phyloP scores from a whole-genome alignment of 2,329 filamentous ascomycete genomes.

The Penicillium corylophilum region DNA sequence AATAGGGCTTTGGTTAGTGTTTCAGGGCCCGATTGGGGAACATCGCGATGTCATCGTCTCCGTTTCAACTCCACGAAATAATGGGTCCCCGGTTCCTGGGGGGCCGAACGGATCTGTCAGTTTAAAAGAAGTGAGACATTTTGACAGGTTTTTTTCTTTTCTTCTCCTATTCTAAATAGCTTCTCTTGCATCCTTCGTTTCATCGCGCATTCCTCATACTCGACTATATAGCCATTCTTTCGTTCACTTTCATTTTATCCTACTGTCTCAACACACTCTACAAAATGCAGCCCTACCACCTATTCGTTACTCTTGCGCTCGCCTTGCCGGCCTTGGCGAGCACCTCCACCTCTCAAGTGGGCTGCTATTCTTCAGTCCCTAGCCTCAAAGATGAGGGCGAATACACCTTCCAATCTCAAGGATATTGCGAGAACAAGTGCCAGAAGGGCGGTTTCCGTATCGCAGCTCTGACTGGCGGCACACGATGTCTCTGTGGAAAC shows the following conservation, averaged over 20 bases:
- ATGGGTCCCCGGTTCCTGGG: slow-evolving; percentile 7
- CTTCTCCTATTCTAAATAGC: neutral
- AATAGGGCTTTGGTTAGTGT: slow-evolving; percentile 15
- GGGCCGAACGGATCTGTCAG: slow-evolving; percentile 3
- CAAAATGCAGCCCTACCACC: slow-evolving; percentile 11
- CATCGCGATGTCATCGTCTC: slow-evolving; percentile 12
- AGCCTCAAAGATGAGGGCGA: slow-evolving; percentile 7
- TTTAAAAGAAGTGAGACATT: slow-evolving; percentile 3
- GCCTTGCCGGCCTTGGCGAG: slow-evolving; percentile 3
- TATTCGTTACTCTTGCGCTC: slow-evolving; percentile 16
- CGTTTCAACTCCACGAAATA: slow-evolving; percentile 11
- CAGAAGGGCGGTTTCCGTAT: slow-evolving; percentile 9
- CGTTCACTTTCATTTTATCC: neutral
- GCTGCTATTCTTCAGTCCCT: slow-evolving; percentile 18
- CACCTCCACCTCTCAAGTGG: slow-evolving; percentile 2
- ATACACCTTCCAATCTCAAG: slow-evolving; percentile 9
- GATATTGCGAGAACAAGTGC: slow-evolving; percentile 20
- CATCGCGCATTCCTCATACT: neutral
- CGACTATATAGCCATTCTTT: neutral
- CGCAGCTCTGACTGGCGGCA: slow-evolving; percentile 18
- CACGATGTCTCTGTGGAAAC: slow-evolving; percentile 25
- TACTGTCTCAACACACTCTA: neutral
- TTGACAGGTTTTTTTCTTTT: neutral
- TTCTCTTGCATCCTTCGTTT: neutral
- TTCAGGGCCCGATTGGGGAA: slow-evolving; percentile 12